These are phyloP conservation scores for Ustilago sp. DNA, from an alignment of 1,284 basidiomycete species.

Conservation along the genomic window DNA sequence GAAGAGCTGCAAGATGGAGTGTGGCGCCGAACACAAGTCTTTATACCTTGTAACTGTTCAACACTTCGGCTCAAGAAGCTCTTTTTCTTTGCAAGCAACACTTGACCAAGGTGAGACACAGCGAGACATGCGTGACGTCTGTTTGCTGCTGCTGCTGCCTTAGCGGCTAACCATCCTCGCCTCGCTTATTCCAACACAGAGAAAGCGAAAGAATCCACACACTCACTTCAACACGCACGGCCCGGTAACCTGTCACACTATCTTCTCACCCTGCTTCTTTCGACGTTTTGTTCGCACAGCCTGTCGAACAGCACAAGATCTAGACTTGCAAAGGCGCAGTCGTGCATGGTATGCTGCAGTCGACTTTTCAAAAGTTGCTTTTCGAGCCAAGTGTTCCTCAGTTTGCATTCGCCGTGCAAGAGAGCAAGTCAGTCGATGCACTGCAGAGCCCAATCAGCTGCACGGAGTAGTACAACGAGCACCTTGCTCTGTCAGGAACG, in stretches of 20 bases:
- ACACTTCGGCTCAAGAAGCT: conserved; percentile 14
- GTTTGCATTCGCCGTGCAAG: neutral
- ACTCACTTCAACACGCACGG: conserved; percentile 13
- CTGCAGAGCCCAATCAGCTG: neutral
- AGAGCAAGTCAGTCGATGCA: neutral
- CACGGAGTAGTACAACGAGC: neutral
- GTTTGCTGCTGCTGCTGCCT: conserved; percentile 5
- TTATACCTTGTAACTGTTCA: neutral
- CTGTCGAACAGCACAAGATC: neutral
- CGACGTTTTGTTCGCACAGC: conserved; percentile 4
- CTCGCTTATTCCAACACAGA: neutral
- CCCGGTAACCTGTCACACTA: conserved; percentile 1
- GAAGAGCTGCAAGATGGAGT: neutral
- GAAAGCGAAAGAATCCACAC: conserved; percentile 4
- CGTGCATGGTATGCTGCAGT: conserved; percentile 4
- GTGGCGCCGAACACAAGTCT: neutral
- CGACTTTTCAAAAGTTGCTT: neutral
- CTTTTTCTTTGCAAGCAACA: conserved; percentile 21
- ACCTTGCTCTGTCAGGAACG: neutral
- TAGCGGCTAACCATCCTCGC: conserved; percentile 18
- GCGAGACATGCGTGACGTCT: conserved; percentile 20
- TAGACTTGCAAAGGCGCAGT: conserved; percentile 8
- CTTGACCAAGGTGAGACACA: conserved; percentile 18
- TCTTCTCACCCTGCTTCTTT: neutral
- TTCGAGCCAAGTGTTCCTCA: neutral